Conservation (phyloP, 768 basidiomycete genomes). For the Hydnomerulius pinastri region DNA sequence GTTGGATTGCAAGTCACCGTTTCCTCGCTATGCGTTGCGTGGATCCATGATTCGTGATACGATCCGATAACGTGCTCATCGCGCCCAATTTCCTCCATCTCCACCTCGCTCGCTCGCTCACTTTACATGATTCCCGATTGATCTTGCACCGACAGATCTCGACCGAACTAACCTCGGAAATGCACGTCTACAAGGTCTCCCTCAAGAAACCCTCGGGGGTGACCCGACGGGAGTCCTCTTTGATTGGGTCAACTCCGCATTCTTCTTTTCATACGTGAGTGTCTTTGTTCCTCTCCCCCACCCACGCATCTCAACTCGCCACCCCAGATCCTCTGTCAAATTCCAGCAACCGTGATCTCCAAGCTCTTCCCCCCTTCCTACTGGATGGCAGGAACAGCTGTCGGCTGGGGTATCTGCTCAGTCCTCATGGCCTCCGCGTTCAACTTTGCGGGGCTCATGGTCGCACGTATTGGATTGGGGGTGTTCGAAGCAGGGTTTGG, state of each 20-base stretch:
- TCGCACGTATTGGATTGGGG: conserved; percentile 64
- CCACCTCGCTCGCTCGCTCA: conserved; percentile 1
- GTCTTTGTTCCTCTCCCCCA: too few species aligned
- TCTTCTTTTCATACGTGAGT: conserved; percentile 74
- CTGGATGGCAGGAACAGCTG: conserved; percentile 65
- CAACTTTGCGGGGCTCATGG: conserved; percentile 59
- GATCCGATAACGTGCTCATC: too few species aligned
- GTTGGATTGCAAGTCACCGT: too few species aligned
- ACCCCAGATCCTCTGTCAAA: conserved; percentile 62
- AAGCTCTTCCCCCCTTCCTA: conserved; percentile 69
- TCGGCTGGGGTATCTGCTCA: conserved; percentile 75
- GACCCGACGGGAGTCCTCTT: conserved; percentile 62
- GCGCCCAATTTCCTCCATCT: too few species aligned
- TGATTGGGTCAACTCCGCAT: conserved; percentile 73
- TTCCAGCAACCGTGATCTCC: conserved; percentile 64
- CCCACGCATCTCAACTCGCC: too few species aligned
- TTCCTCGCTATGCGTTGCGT: too few species aligned
- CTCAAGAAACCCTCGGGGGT: conserved; percentile 59
- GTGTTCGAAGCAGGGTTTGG: conserved; percentile 80
- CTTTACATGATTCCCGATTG: too few species aligned
- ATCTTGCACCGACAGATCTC: conserved; percentile 42
- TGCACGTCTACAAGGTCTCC: conserved; percentile 66
- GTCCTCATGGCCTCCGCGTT: conserved; percentile 58
- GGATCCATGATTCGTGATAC: too few species aligned
- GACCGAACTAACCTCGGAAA: conserved; percentile 76